Conservation (phyloP, 1,284 basidiomycete species). For the Trichosporon sp. region DNA sequence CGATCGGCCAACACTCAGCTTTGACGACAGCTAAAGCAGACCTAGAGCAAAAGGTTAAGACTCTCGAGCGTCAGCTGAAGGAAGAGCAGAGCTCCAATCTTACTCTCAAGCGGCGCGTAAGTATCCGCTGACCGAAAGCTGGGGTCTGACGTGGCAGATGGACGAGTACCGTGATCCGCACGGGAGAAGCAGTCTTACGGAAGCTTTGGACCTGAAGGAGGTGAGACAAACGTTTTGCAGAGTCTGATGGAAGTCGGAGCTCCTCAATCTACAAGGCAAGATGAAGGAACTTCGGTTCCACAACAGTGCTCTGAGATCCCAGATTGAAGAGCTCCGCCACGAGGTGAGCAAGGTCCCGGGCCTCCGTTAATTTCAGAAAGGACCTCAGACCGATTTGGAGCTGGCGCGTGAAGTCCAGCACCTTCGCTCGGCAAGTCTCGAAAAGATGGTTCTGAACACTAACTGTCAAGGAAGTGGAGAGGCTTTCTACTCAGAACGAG, state of each 20-base stretch:
- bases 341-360: background rate
- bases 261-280: constrained; percentile 10
- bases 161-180: background rate
- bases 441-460: background rate
- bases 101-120: background rate
- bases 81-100: background rate
- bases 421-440: background rate
- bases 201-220: background rate
- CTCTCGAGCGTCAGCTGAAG: constrained; percentile 3
- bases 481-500: background rate
- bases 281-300: constrained; percentile 14
- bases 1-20: constrained; percentile 21
- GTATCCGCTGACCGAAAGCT: background rate
- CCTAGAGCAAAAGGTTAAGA: constrained; percentile 6
- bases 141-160: background rate
- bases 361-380: background rate
- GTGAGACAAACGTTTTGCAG: background rate
- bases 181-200: background rate
- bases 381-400: background rate
- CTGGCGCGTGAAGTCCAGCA: background rate
- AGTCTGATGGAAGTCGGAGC: background rate
- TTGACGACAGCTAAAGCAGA: constrained; percentile 19
- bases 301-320: constrained; percentile 11
- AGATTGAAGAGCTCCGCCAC: constrained; percentile 14
- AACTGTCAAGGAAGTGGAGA: background rate